Conservation (phyloP, 306 rosid genomes). For the Gleditsia sinensis region DNA sequence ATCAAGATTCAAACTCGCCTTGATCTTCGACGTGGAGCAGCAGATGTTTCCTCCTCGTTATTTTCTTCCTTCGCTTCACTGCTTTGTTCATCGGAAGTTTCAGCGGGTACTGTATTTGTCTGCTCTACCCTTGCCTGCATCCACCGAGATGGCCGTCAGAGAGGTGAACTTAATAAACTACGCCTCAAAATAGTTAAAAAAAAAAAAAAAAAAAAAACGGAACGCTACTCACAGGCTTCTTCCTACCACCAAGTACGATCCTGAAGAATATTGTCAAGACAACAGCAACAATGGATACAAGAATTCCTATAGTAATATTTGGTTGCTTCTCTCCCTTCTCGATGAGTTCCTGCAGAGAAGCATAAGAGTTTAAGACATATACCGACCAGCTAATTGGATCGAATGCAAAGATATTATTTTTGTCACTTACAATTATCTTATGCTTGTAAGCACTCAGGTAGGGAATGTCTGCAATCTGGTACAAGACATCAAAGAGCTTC, state of each 20-base stretch:
- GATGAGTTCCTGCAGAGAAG: constrained; percentile 70
- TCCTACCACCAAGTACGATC: constrained; percentile 82
- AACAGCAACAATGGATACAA: constrained; percentile 57
- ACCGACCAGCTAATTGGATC: constrained; percentile 1
- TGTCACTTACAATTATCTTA: constrained; percentile 64
- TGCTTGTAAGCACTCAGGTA: constrained; percentile 61
- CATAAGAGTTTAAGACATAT: constrained; percentile 2
- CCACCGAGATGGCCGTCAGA: background rate
- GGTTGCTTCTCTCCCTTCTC: constrained; percentile 91
- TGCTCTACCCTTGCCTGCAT: constrained; percentile 54
- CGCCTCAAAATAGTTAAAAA: too few relatives aligned
- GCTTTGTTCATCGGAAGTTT: constrained; percentile 49
- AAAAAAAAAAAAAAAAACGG: background rate
- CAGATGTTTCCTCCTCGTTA: constrained; percentile 45
- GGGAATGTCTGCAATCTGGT: constrained; percentile 85
- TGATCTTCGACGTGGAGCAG: constrained; percentile 69
- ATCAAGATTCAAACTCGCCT: constrained; percentile 54
- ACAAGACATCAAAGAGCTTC: constrained; percentile 79
- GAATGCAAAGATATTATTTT: background rate
- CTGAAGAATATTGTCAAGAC: constrained; percentile 58
- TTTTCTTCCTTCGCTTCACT: constrained; percentile 59
- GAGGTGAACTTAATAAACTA: background rate
- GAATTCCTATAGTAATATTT: constrained; percentile 70
- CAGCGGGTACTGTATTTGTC: constrained; percentile 38
- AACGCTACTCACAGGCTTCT: constrained; percentile 58